phyloP scores from a whole-genome alignment of 257 asterid genomes.

The Scutellaria barbata region DNA sequence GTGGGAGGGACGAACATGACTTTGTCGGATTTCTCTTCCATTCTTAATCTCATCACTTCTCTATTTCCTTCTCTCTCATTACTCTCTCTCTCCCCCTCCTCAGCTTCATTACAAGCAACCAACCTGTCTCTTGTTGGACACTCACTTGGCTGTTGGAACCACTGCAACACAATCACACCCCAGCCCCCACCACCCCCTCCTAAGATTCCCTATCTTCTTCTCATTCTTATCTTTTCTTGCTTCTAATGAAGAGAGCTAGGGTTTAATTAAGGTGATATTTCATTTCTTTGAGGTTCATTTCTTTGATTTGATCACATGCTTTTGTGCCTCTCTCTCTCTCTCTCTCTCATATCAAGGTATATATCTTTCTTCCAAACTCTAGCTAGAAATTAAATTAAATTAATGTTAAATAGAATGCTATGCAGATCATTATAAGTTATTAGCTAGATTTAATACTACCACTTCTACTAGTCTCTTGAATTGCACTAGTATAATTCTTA shows the following conservation, averaged over 20 bases:
- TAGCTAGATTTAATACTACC: no score
- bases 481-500: neutral
- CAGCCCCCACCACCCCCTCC: conserved; percentile 24
- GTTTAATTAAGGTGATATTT: neutral
- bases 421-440: no score
- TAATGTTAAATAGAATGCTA: no score
- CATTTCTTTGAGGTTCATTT: neutral
- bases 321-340: neutral
- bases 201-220: no score
- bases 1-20: conserved; percentile 99
- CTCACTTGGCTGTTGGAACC: conserved; percentile 74
- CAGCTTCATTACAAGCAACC: conserved; percentile 94
- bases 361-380: neutral
- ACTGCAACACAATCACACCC: conserved; percentile 54
- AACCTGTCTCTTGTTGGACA: conserved; percentile 92
- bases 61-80: conserved; percentile 15
- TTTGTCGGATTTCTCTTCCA: conserved; percentile 78
- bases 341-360: no score
- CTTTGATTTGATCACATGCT: neutral
- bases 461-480: no score
- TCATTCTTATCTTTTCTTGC: no score
- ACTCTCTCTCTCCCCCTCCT: conserved; percentile 30
- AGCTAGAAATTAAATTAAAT: neutral
- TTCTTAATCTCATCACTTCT: conserved; percentile 36
- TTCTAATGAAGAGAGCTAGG: neutral